phyloP scores from a whole-genome alignment of 495 filamentous ascomycete species.

The Trichoderma orchidacearum region DNA sequence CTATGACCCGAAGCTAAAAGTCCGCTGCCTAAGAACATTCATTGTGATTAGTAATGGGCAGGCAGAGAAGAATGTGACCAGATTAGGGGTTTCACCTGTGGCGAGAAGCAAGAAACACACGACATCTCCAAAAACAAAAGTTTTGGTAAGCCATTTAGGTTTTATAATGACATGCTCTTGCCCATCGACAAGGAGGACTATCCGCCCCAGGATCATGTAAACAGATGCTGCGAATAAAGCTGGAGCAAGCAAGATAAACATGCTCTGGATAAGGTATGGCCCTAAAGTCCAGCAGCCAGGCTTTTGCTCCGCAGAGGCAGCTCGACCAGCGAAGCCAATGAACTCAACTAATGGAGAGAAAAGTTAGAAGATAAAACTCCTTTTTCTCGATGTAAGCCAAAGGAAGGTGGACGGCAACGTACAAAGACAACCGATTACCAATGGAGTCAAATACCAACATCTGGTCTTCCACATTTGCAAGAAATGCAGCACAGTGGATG shows the following conservation, averaged over 20 bases:
- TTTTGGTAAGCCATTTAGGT: slow-evolving; percentile 32
- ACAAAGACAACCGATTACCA: not conserved
- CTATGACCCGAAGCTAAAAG: not conserved
- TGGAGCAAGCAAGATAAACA: slow-evolving; percentile 26
- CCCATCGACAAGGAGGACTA: slow-evolving; percentile 25
- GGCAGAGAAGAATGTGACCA: not conserved
- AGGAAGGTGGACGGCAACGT: not conserved
- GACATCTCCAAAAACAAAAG: slow-evolving; percentile 29
- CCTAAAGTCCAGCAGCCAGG: slow-evolving; percentile 3
- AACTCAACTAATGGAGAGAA: not conserved
- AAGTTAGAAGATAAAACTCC: not conserved
- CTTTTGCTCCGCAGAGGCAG: not conserved
- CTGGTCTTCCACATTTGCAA: not conserved
- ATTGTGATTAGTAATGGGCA: not conserved
- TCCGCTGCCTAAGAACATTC: not conserved
- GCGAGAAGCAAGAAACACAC: slow-evolving; percentile 22
- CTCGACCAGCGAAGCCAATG: slow-evolving; percentile 3
- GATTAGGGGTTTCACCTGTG: not conserved
- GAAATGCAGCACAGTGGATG: not conserved
- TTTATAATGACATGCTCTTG: slow-evolving; percentile 24
- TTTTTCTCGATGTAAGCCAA: not conserved
- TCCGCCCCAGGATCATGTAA: slow-evolving; percentile 41
- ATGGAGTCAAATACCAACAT: not conserved
- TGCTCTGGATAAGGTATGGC: slow-evolving; percentile 4
- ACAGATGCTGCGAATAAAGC: slow-evolving; percentile 34